Base-by-base conservation (phyloP, 2,329 filamentous ascomycete species). In the Fusarium stilboides region DNA sequence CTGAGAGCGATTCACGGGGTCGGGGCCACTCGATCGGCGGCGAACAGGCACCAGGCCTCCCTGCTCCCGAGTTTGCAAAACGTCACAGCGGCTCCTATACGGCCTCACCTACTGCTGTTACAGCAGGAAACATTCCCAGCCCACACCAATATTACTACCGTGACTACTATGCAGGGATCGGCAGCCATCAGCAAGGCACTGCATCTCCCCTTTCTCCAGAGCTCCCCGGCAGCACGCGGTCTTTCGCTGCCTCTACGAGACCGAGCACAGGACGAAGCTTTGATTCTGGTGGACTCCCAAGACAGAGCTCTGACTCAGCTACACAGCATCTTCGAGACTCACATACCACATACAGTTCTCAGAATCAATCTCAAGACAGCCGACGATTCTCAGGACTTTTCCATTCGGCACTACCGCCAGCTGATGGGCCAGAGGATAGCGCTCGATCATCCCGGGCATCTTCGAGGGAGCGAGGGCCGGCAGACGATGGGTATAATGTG, bases 371-470 rank as follows among this genome's bases (percentile, higher is more conserved):
- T 24, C 81, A 77, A 61, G 83, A 86, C 14, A 77, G 77, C 33
- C 84, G 85, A 39, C 89, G 91, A 42, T 91, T 88, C 73, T 94
- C 92, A 0, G 92, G 91, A 7, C 83, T 97, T 22, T 97, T 97
- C 82, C 93, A 93, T 64, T 97, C 94, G 1, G 94, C 94, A 7
- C 87, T 97, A 77, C 94, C 94, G 2, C 87, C 94, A 82, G 87
- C 90, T 2, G 93, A 97, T 72, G 86, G 84, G 3, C 84, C 86
- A 8, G 87, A 86, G 43, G 84, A 84, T 57, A 85, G 80, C 70
- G 81, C 79, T 68, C 80, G 83, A 53, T 86, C 87, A 8, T 90
- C 89, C 24, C 82, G 87, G 57, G 86, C 86, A 31, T 89, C 88
- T 6, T 89, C 87, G 15, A 82, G 84, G n/a, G 88, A 90, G 71